phyloP scores from a whole-genome alignment of 1,284 basidiomycete species.

The Agaricales sp. region DNA sequence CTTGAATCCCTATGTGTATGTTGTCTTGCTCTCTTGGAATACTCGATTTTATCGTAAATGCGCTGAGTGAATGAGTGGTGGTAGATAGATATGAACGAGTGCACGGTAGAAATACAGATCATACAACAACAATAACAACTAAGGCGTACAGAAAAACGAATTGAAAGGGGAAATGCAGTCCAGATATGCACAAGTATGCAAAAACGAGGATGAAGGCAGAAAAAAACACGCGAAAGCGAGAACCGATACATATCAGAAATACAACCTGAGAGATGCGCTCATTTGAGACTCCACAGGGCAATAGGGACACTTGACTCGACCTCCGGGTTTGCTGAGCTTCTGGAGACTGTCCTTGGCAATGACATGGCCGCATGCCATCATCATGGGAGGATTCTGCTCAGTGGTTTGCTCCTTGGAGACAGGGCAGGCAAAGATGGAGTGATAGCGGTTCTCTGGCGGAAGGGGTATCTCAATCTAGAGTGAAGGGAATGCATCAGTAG shows the following conservation, averaged over 20 bases:
- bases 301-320: constrained; percentile 85
- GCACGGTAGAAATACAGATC: background rate
- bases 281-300: constrained; percentile 71
- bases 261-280: constrained; percentile 51
- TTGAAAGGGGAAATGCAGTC: too few species aligned
- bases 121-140: too few species aligned
- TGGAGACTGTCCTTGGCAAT: constrained; percentile 82
- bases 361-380: constrained; percentile 94
- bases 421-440: constrained; percentile 95
- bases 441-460: constrained; percentile 79
- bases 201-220: background rate
- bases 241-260: constrained; percentile 41
- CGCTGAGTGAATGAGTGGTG: background rate
- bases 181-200: background rate
- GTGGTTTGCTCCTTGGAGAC: constrained; percentile 97
- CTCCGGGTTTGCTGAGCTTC: constrained; percentile 77
- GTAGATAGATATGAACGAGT: background rate
- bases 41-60: background rate
- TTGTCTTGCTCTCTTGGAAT: too few species aligned
- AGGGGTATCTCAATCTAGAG: constrained; percentile 88
- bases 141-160: background rate
- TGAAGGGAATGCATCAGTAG: background rate
- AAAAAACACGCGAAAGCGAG: background rate
- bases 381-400: constrained; percentile 92
- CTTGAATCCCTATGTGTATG: background rate